Evolutionary conservation across 2,329 filamentous ascomycete species (phyloP).

Genomic region (Calonectria crousiana): DNA sequence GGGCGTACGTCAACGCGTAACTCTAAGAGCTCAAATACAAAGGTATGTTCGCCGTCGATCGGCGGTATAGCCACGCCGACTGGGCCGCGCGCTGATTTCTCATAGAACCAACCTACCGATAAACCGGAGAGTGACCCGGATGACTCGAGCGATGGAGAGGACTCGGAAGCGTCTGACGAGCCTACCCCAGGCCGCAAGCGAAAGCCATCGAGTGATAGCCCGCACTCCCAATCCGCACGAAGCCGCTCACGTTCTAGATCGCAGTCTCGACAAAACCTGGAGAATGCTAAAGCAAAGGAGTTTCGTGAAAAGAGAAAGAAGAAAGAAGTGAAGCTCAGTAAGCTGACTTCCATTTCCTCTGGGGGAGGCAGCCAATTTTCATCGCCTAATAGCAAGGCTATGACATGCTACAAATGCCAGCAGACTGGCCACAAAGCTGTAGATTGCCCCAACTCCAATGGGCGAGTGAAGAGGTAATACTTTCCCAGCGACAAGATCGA

Average conservation of each 20-base stretch:
- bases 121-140: constrained; percentile 36
- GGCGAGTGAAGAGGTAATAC: constrained; percentile 29
- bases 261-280: constrained; percentile 41
- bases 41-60: constrained; percentile 42
- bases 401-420: constrained; percentile 72
- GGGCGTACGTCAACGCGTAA: constrained; percentile 54
- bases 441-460: constrained; percentile 61
- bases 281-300: constrained; percentile 55
- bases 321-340: constrained; percentile 76
- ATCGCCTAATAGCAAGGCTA: constrained; percentile 38
- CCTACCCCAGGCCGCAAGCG: constrained; percentile 43
- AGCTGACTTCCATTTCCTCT: constrained; percentile 71
- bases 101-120: constrained; percentile 32
- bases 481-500: not conserved
- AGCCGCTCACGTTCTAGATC: constrained; percentile 51
- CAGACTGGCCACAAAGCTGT: constrained; percentile 70
- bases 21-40: constrained; percentile 40
- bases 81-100: constrained; percentile 21
- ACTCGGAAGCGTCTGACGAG: constrained; percentile 42
- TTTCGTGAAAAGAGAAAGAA: constrained; percentile 71
- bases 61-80: not conserved
- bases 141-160: constrained; percentile 42
- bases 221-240: constrained; percentile 29
- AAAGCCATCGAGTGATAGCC: constrained; percentile 41
- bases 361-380: constrained; percentile 43